phyloP scores from a whole-genome alignment of 2,329 filamentous ascomycete genomes.

The Aspergillus persii region DNA sequence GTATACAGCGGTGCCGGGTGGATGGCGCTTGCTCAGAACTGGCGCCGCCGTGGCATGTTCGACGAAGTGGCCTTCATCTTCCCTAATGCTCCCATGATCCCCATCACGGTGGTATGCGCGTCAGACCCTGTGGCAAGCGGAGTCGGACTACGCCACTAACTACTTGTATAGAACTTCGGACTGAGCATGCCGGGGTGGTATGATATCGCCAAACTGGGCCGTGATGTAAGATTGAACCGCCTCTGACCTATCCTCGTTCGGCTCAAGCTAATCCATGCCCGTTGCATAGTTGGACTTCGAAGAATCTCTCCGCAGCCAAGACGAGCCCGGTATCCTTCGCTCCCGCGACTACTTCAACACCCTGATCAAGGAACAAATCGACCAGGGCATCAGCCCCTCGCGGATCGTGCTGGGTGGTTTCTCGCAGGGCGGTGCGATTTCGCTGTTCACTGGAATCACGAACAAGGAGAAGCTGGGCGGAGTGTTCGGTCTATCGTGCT shows the following conservation, averaged over 20 bases:
- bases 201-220: constrained; percentile 47
- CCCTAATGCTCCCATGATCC: constrained; percentile 82
- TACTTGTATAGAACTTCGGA: constrained; percentile 62
- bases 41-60: constrained; percentile 74
- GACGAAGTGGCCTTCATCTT: constrained; percentile 92
- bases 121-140: neutral
- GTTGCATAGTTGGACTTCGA: constrained; percentile 39
- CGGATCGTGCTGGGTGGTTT: constrained; percentile 73
- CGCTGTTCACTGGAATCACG: constrained; percentile 76
- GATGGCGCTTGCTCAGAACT: constrained; percentile 80
- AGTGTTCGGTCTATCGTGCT: constrained; percentile 80
- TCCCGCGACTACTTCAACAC: constrained; percentile 73
- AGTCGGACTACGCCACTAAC: neutral
- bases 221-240: constrained; percentile 32
- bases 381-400: constrained; percentile 73
- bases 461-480: constrained; percentile 74
- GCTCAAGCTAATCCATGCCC: neutral
- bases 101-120: constrained; percentile 69
- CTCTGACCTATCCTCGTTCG: constrained; percentile 3
- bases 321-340: constrained; percentile 68
- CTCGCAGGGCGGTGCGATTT: constrained; percentile 80
- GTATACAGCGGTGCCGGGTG: constrained; percentile 47
- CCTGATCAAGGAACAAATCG: constrained; percentile 77
- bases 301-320: constrained; percentile 42
- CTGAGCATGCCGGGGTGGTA: constrained; percentile 73